These are phyloP conservation scores for Hypoxylon fuscum DNA, from an alignment of 495 filamentous ascomycete genomes.

Conservation along the genomic window DNA sequence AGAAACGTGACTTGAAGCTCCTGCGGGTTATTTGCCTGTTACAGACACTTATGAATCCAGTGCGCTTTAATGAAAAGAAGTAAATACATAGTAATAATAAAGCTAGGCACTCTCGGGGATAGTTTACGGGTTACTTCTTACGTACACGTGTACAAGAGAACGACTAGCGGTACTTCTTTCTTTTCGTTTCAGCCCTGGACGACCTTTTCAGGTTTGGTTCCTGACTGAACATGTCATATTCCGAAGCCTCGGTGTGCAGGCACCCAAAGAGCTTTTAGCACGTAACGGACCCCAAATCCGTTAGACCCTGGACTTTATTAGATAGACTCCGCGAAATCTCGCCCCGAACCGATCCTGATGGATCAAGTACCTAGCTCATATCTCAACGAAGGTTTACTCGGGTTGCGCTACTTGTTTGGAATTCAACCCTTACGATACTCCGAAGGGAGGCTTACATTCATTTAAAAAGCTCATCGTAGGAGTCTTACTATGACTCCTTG, in stretches of 20 bases:
- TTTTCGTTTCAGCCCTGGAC: constrained; percentile 35
- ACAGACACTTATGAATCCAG: constrained; percentile 16
- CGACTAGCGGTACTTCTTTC: constrained; percentile 25
- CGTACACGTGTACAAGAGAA: constrained; percentile 32
- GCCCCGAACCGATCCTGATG: constrained; percentile 35
- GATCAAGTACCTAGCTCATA: constrained; percentile 29
- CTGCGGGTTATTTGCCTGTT: constrained; percentile 43
- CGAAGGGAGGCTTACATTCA: constrained; percentile 34
- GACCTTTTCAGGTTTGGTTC: constrained; percentile 10
- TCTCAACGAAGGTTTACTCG: constrained; percentile 17
- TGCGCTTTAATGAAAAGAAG: constrained; percentile 18
- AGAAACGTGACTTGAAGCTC: constrained; percentile 30
- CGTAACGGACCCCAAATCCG: constrained; percentile 35
- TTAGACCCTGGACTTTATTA: constrained; percentile 27
- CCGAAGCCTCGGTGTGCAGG: constrained; percentile 32
- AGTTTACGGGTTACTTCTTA: constrained; percentile 21
- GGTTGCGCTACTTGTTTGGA: constrained; percentile 31
- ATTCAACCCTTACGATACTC: constrained; percentile 31
- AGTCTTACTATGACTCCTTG: constrained; percentile 39
- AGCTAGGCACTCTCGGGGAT: constrained; percentile 19
- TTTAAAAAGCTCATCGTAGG: constrained; percentile 24
- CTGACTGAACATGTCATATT: constrained; percentile 24
- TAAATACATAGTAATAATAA: constrained; percentile 13
- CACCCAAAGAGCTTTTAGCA: constrained; percentile 28
- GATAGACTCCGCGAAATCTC: constrained; percentile 34